phyloP scores from a whole-genome alignment of 1,284 basidiomycete species.

The Lignosus rhinocerotis region DNA sequence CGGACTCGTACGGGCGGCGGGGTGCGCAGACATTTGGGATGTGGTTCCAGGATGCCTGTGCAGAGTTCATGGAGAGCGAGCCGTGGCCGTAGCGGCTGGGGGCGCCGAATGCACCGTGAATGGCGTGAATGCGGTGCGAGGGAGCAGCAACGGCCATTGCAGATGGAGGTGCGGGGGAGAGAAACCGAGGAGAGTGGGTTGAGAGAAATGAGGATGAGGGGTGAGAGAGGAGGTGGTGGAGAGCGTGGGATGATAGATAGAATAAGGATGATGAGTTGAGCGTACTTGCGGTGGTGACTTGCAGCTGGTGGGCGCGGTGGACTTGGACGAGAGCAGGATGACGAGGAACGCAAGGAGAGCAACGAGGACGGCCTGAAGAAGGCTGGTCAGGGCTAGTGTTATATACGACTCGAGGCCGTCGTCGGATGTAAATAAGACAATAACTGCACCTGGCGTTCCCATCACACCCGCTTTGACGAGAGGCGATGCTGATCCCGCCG shows the following conservation, averaged over 20 bases:
- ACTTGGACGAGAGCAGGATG: not conserved
- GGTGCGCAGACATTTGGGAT: conserved; percentile 30
- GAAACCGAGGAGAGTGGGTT: not conserved
- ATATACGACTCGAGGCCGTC: conserved; percentile 1
- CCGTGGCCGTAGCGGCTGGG: conserved; percentile 23
- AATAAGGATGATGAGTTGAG: conserved; percentile 6
- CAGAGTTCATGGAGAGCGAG: conserved; percentile 17
- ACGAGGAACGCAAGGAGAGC: not conserved
- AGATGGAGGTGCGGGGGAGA: not conserved
- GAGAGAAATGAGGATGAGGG: not conserved
- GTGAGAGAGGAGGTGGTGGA: not conserved
- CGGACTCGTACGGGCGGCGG: conserved; percentile 14
- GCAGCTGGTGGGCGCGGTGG: too few relatives aligned
- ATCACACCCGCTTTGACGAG: not conserved
- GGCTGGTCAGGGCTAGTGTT: not conserved
- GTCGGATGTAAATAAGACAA: not conserved
- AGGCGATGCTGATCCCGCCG: conserved; percentile 5
- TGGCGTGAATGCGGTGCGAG: conserved; percentile 33
- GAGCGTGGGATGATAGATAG: conserved; percentile 1
- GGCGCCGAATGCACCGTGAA: conserved; percentile 29
- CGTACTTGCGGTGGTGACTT: not conserved
- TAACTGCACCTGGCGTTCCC: not conserved
- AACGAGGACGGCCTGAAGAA: not conserved
- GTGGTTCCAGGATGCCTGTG: conserved; percentile 29
- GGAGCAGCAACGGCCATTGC: conserved; percentile 26